phyloP scores from a whole-genome alignment of 176 grass and related monocot genomes.

The Lolium rigidum region DNA sequence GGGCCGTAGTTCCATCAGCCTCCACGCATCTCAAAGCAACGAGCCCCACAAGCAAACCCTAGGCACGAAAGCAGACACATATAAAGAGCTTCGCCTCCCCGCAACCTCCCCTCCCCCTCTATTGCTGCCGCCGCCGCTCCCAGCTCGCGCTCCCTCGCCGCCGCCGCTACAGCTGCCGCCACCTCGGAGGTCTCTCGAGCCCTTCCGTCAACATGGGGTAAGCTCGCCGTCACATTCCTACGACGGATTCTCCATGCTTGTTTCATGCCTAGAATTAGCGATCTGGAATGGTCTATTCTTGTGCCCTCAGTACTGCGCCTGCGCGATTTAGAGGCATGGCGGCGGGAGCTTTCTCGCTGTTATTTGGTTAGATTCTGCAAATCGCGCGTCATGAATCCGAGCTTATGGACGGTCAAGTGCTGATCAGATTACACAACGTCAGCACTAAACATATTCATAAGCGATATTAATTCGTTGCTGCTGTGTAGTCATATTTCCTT shows the following conservation, averaged over 20 bases:
- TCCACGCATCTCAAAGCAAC: slow-evolving; percentile 37
- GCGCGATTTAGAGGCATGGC: not conserved
- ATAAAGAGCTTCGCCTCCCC: slow-evolving; percentile 22
- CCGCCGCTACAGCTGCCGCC: not conserved
- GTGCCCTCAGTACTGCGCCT: not conserved
- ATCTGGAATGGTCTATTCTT: not conserved
- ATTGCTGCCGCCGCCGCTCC: slow-evolving; percentile 47
- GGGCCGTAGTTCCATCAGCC: slow-evolving; percentile 5
- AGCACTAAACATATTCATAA: slow-evolving; percentile 68
- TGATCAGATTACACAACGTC: slow-evolving; percentile 57
- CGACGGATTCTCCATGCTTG: not conserved
- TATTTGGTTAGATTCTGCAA: not conserved
- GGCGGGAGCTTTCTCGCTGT: not conserved
- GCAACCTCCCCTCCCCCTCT: not conserved
- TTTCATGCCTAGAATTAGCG: not conserved
- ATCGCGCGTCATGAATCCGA: not conserved
- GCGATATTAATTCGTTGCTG: slow-evolving; percentile 57
- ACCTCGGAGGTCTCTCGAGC: slow-evolving; percentile 23
- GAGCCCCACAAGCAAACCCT: slow-evolving; percentile 39
- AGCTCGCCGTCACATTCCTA: not conserved
- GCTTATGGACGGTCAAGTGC: slow-evolving; percentile 69
- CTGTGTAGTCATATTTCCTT: slow-evolving; percentile 10
- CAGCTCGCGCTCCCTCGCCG: slow-evolving; percentile 16
- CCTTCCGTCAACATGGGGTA: slow-evolving; percentile 58
- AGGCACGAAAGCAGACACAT: not conserved